phyloP scores from a whole-genome alignment of 345 rosid genomes.

The Acer saccharum region DNA sequence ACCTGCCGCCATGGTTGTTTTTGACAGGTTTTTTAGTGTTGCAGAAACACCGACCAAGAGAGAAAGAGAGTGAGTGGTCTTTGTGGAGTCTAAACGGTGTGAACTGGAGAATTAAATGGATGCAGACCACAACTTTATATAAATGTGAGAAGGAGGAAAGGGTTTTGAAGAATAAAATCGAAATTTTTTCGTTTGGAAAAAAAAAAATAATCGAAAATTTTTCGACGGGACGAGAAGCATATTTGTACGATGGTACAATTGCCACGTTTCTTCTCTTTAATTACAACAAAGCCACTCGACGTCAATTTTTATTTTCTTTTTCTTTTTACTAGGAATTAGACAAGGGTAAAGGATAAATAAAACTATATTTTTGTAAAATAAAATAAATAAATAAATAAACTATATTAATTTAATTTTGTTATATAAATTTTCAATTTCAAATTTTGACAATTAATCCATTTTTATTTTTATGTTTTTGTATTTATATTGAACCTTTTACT shows the following conservation, averaged over 20 bases:
- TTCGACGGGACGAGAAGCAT: background rate
- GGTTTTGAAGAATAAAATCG: background rate
- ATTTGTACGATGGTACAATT: too few species aligned
- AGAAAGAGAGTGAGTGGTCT: conserved; percentile 2
- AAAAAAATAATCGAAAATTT: too few species aligned
- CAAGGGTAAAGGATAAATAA: background rate
- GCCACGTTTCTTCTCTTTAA: background rate
- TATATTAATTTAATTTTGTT: too few species aligned
- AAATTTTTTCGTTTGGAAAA: background rate
- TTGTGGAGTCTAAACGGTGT: background rate
- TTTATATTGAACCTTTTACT: too few species aligned
- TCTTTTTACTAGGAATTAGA: background rate
- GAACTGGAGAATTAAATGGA: conserved; percentile 30
- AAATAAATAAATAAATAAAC: too few species aligned
- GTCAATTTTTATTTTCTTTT: background rate
- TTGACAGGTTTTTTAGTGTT: background rate
- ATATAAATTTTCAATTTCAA: too few species aligned
- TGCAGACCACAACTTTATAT: conserved; percentile 40
- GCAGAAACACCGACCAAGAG: background rate
- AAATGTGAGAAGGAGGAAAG: background rate
- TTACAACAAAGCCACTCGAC: background rate
- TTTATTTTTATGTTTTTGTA: too few species aligned
- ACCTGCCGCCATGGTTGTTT: conserved; percentile 67
- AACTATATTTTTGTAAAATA: too few species aligned
- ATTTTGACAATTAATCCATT: too few species aligned